Percentiles rank a stretch among this genome's conserved stretches.
Evolutionary conservation across 1,284 basidiomycete genomes (phyloP).

Genomic region (Irpex sp.): DNA sequence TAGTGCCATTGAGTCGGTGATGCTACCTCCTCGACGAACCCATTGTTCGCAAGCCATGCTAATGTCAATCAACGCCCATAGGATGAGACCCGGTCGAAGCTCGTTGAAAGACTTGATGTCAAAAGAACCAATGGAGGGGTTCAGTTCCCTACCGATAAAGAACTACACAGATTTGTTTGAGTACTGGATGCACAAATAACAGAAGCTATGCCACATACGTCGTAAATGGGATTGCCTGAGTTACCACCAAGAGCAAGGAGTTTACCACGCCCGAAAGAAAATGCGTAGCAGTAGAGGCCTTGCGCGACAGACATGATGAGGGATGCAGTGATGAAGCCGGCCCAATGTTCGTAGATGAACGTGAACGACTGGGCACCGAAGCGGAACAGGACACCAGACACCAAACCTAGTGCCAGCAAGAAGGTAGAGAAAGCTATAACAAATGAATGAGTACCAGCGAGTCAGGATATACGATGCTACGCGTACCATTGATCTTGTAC

Average conservation of each 20-base stretch:
- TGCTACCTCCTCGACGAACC: slow-evolving; percentile 65
- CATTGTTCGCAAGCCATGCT: slow-evolving; percentile 93
- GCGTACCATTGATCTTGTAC: slow-evolving; percentile 94
- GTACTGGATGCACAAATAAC: background rate
- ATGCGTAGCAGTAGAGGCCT: slow-evolving; percentile 69
- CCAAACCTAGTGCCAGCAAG: slow-evolving; percentile 73
- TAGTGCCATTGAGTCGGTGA: slow-evolving; percentile 90
- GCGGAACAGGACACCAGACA: slow-evolving; percentile 64
- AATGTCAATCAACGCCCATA: slow-evolving; percentile 92
- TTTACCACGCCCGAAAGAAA: slow-evolving; percentile 65
- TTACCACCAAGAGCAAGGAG: slow-evolving; percentile 93
- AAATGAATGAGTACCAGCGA: slow-evolving; percentile 1
- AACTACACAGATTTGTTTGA: slow-evolving; percentile 54
- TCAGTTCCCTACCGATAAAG: slow-evolving; percentile 95
- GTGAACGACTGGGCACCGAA: slow-evolving; percentile 82
- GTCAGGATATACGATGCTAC: background rate
- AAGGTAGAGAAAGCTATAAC: slow-evolving; percentile 81
- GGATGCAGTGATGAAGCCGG: slow-evolving; percentile 85
- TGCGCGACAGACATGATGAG: slow-evolving; percentile 79
- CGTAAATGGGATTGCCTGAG: slow-evolving; percentile 85
- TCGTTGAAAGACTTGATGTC: slow-evolving; percentile 99
- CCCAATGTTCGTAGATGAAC: slow-evolving; percentile 90
- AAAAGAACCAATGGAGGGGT: slow-evolving; percentile 85
- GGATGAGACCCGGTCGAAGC: slow-evolving; percentile 91
- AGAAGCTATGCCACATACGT: slow-evolving; percentile 52